phyloP scores from a whole-genome alignment of 768 basidiomycete species.

The Mrakia frigida region DNA sequence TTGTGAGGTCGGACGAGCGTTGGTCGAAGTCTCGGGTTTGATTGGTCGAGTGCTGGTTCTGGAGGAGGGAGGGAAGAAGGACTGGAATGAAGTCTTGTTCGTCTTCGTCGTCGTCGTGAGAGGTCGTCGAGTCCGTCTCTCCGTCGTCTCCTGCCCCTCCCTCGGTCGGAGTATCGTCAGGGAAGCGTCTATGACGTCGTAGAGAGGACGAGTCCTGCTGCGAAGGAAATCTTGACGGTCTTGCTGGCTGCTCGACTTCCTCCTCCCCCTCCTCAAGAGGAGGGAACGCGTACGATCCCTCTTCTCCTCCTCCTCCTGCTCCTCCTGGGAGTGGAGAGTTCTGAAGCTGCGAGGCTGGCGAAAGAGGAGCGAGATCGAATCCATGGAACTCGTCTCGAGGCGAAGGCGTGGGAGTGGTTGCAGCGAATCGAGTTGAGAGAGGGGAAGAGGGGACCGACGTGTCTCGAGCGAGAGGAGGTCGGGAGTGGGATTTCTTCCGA shows the following conservation, averaged over 20 bases:
- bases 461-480: not conserved
- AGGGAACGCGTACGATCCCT: not conserved
- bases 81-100: not conserved
- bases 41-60: not conserved
- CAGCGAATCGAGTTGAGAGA: not conserved
- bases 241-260: not conserved
- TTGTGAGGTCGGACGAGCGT: not conserved
- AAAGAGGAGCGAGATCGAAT: not conserved
- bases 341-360: not conserved
- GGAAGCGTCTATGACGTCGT: not conserved
- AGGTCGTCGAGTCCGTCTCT: not conserved
- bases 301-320: not conserved
- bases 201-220: not conserved
- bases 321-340: too few species aligned
- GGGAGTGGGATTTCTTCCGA: not conserved
- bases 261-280: too few species aligned
- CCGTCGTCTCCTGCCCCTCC: not conserved
- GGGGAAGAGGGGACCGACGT: not conserved
- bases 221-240: not conserved
- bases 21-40: not conserved
- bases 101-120: not conserved
- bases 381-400: constrained; percentile 2
- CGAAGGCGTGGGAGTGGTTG: not conserved
- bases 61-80: not conserved
- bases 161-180: not conserved